Percentiles rank a stretch among this genome's conserved stretches.
phyloP scores from a whole-genome alignment of 2,329 filamentous ascomycete genomes.

The Apiospora aurea region DNA sequence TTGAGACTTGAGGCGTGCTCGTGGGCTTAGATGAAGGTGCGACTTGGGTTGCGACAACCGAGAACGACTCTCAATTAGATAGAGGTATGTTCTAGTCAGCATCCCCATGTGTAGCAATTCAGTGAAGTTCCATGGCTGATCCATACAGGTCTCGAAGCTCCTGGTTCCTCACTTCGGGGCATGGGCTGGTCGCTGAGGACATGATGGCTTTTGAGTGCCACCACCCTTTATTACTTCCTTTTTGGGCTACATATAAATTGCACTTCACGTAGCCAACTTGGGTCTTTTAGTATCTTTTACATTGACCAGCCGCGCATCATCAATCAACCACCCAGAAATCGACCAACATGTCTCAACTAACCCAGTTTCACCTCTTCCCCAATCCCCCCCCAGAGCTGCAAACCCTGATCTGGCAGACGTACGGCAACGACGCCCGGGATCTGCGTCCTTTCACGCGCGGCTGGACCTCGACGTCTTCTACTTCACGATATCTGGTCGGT shows the following conservation, averaged over 20 bases:
- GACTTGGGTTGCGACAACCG: too few species aligned
- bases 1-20: too few species aligned
- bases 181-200: not conserved
- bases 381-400: not conserved
- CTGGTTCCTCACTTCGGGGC: not conserved
- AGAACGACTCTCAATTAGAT: not conserved
- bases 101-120: not conserved
- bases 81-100: not conserved
- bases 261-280: not conserved
- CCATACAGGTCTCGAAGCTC: not conserved
- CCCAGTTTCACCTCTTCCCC: not conserved
- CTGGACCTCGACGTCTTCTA: not conserved
- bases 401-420: not conserved
- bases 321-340: too few species aligned
- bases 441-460: not conserved
- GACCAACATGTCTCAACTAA: not conserved
- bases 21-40: too few species aligned
- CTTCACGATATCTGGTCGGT: not conserved
- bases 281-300: not conserved
- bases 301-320: not conserved
- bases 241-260: not conserved
- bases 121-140: not conserved
- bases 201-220: not conserved
- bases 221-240: too few species aligned
- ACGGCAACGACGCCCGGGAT: not conserved